A percentile compares a stretch with the other conserved stretches of the same genome.
Conservation (phyloP, 768 basidiomycete species). For the Termitomyces sp. region DNA sequence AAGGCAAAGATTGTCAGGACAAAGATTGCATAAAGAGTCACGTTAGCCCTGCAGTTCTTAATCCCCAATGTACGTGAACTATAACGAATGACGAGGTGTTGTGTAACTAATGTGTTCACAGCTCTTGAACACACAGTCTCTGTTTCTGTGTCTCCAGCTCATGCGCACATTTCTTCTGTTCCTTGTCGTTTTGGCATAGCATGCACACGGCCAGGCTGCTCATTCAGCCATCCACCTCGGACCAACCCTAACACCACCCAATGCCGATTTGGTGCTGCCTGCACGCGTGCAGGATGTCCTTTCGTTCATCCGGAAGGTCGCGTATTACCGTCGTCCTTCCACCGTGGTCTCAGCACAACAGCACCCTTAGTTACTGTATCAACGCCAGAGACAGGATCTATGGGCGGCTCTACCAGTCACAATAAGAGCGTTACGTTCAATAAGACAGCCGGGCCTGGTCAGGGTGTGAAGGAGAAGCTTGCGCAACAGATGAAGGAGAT, state of each 20-base stretch:
- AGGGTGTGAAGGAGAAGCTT: constrained; percentile 41
- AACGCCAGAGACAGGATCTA: constrained; percentile 64
- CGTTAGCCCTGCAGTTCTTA: constrained; percentile 80
- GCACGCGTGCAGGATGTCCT: constrained; percentile 83
- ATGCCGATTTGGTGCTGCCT: constrained; percentile 83
- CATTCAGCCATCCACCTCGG: constrained; percentile 64
- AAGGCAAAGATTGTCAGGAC: constrained; percentile 86
- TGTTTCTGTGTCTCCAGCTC: constrained; percentile 27
- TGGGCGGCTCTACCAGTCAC: constrained; percentile 54
- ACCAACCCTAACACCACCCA: constrained; percentile 33
- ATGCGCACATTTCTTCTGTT: constrained; percentile 30
- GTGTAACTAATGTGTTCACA: constrained; percentile 11
- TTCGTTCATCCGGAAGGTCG: constrained; percentile 91
- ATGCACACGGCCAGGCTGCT: constrained; percentile 68
- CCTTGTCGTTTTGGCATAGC: constrained; percentile 68
- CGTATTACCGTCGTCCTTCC: constrained; percentile 75
- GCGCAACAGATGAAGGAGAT: constrained; percentile 60
- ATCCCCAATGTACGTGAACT: constrained; percentile 51
- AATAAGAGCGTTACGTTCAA: constrained; percentile 76
- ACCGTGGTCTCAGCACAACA: constrained; percentile 65
- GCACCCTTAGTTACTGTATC: constrained; percentile 61
- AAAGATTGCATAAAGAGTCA: constrained; percentile 92
- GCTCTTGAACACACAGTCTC: constrained; percentile 38
- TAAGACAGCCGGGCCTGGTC: constrained; percentile 32
- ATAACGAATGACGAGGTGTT: neutral